These are phyloP conservation scores for Acacia confusa DNA, from an alignment of 306 rosid species.

Conservation along the genomic window DNA sequence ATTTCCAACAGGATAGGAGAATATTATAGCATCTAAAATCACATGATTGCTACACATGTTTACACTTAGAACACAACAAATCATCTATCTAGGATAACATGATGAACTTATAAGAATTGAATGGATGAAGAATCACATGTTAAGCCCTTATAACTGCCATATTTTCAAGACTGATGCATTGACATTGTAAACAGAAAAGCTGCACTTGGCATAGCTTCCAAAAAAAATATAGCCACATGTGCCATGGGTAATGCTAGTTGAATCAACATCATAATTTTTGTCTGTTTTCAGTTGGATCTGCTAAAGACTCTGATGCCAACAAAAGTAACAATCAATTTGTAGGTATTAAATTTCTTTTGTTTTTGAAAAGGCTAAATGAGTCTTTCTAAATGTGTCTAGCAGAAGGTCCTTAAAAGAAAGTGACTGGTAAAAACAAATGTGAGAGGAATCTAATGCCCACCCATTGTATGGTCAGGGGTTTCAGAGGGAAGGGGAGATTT, in stretches of 20 bases:
- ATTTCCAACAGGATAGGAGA: background rate
- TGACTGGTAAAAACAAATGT: background rate
- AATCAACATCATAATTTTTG: background rate
- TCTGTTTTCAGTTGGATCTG: background rate
- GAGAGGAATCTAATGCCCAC: background rate
- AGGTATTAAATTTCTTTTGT: background rate
- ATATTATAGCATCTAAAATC: background rate
- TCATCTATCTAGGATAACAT: background rate
- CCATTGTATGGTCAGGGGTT: background rate
- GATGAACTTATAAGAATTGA: background rate
- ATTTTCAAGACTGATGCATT: background rate
- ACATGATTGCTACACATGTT: background rate
- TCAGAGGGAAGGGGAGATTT: background rate
- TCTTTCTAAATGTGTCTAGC: background rate
- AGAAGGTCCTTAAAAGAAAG: background rate
- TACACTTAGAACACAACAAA: background rate
- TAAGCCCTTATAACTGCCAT: background rate
- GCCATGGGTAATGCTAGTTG: background rate
- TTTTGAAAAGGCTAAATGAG: background rate
- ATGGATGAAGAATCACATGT: background rate
- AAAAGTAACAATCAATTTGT: background rate
- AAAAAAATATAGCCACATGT: background rate
- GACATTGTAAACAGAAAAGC: conserved; percentile 1
- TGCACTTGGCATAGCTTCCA: background rate
- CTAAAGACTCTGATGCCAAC: background rate